phyloP scores from a whole-genome alignment of 2,329 filamentous ascomycete species.

The Cordyceps fumosorosea region DNA sequence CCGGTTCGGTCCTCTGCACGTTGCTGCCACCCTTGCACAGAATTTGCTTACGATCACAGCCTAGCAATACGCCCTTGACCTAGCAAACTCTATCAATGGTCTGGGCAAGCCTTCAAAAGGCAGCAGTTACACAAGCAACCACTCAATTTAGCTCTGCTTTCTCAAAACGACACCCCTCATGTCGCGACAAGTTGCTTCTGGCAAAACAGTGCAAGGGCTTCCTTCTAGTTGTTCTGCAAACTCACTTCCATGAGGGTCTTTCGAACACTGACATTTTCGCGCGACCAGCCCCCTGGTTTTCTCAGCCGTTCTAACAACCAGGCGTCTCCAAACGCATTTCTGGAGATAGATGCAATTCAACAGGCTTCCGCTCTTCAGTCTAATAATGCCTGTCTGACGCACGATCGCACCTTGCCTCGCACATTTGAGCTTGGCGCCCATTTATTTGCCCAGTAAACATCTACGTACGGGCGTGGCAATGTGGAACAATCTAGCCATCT shows the following conservation, averaged over 20 bases:
- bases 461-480: neutral
- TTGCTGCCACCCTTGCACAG: neutral
- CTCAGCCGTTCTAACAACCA: too few species aligned
- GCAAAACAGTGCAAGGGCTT: neutral
- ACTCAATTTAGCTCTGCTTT: neutral
- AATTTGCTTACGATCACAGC: neutral
- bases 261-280: too few species aligned
- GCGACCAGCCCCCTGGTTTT: too few species aligned
- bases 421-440: slow-evolving; percentile 4
- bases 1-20: slow-evolving; percentile 7
- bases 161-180: neutral
- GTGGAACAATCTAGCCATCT: slow-evolving; percentile 8
- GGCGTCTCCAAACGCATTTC: neutral
- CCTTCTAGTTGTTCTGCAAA: neutral
- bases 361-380: neutral
- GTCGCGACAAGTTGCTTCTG: too few species aligned
- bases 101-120: neutral
- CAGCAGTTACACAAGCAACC: neutral
- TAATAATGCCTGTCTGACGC: neutral
- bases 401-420: slow-evolving; percentile 8
- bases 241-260: too few species aligned
- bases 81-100: slow-evolving; percentile 6
- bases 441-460: neutral
- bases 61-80: neutral
- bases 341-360: neutral